Conservation (phyloP, 192 early-diverging fungal species). For the Coemansia sp. region DNA sequence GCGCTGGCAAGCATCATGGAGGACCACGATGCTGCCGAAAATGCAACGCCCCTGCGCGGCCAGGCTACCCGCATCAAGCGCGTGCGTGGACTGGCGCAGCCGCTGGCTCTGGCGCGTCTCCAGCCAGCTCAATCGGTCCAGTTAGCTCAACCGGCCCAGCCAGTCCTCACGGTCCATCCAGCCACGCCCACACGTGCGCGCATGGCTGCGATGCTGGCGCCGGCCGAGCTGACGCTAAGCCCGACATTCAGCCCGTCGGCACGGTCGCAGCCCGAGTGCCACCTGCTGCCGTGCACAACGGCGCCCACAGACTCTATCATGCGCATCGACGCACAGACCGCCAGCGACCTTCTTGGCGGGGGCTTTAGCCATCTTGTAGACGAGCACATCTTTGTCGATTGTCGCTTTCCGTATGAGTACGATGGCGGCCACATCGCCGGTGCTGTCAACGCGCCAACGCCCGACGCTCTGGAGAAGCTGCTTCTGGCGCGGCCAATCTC, state of each 20-base stretch:
- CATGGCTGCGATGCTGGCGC: not conserved
- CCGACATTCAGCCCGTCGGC: conserved; percentile 34
- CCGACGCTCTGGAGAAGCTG: conserved; percentile 60
- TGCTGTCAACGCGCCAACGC: conserved; percentile 70
- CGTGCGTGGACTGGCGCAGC: conserved; percentile 28
- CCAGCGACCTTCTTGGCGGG: conserved; percentile 67
- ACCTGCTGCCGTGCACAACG: conserved; percentile 56
- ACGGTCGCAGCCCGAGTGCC: conserved; percentile 51
- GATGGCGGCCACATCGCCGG: conserved; percentile 79
- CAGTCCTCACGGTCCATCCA: conserved; percentile 4
- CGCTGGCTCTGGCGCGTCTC: conserved; percentile 22
- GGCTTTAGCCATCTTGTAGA: conserved; percentile 60
- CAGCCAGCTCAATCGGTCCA: not conserved
- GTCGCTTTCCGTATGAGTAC: conserved; percentile 86
- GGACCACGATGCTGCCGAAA: conserved; percentile 11
- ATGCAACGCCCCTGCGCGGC: conserved; percentile 21
- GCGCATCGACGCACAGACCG: conserved; percentile 62
- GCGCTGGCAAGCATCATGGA: conserved; percentile 17
- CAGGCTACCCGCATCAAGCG: conserved; percentile 31
- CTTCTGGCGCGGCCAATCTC: conserved; percentile 57
- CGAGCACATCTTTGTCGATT: conserved; percentile 73
- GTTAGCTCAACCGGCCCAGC: not conserved
- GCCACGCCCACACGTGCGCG: conserved; percentile 6
- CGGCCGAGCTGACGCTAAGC: conserved; percentile 5
- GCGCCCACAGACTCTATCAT: conserved; percentile 63